These are phyloP conservation scores for Trichoderma atroviride DNA, from an alignment of 2,329 filamentous ascomycete genomes.

Conservation along the genomic window DNA sequence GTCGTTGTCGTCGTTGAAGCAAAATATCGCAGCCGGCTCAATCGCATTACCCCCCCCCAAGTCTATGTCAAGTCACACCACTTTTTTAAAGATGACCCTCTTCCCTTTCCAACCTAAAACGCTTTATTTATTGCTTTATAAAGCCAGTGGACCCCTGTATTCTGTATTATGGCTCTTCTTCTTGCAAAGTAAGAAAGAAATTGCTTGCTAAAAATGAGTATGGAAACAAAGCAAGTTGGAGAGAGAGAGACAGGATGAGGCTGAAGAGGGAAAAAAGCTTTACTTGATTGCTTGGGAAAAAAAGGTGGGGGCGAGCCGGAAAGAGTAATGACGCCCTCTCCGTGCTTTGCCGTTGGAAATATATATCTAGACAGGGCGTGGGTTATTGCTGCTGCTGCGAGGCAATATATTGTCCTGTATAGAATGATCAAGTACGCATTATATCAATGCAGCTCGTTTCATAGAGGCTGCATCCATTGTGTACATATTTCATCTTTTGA, in stretches of 20 bases:
- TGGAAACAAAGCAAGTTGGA: not conserved
- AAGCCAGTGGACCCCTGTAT: not conserved
- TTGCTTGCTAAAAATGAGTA: not conserved
- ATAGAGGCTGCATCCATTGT: not conserved
- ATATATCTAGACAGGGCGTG: not conserved
- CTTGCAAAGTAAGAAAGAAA: not conserved
- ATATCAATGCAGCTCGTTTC: not conserved
- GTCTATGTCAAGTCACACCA: not conserved
- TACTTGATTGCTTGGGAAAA: not conserved
- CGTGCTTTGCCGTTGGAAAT: not conserved
- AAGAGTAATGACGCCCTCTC: not conserved
- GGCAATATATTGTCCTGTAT: not conserved
- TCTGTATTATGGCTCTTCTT: no score
- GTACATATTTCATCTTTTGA: not conserved
- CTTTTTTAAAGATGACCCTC: not conserved
- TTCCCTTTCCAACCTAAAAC: no score
- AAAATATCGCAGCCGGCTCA: constrained; percentile 28
- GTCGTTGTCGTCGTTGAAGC: constrained; percentile 26
- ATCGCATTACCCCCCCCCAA: constrained; percentile 31
- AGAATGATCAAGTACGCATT: not conserved
- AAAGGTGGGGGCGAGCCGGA: not conserved
- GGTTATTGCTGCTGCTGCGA: not conserved
- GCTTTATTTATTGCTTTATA: not conserved
- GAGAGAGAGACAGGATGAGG: not conserved
- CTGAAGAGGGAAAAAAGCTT: not conserved